Evolutionary conservation across 140 eudicot species (phyloP).

Genomic region (Anethum foeniculum): DNA sequence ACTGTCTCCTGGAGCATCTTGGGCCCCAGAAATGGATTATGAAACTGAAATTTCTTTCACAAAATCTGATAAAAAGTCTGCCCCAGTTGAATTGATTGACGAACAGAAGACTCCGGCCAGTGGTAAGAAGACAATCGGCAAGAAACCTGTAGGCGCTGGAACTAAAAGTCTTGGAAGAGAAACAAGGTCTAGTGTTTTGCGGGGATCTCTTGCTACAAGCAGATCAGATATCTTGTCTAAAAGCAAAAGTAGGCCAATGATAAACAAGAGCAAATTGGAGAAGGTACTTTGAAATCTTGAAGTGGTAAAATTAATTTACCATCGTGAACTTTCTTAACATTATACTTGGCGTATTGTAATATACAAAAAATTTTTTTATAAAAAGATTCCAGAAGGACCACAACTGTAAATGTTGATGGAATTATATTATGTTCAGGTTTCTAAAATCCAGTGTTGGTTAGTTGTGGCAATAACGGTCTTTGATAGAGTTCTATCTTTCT

Average conservation of each 20-base stretch:
- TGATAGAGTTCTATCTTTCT: background rate
- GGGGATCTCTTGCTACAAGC: slow-evolving; percentile 30
- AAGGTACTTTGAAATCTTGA: slow-evolving; percentile 40
- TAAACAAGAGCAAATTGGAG: slow-evolving; percentile 60
- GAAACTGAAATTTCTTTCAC: slow-evolving; percentile 44
- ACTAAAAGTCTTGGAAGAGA: slow-evolving; percentile 26
- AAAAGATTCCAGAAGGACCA: background rate
- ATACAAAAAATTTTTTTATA: background rate
- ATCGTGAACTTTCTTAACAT: background rate
- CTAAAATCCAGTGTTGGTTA: background rate
- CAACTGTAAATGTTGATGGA: background rate
- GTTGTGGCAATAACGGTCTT: background rate
- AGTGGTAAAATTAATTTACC: background rate
- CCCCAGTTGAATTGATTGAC: slow-evolving; percentile 41
- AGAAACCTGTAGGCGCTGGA: slow-evolving; percentile 40
- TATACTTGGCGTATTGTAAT: background rate
- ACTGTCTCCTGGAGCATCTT: slow-evolving; percentile 41
- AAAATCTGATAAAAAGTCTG: slow-evolving; percentile 46
- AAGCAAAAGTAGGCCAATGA: slow-evolving; percentile 40
- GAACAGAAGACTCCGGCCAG: slow-evolving; percentile 28
- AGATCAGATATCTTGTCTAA: slow-evolving; percentile 23
- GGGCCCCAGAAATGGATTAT: slow-evolving; percentile 87
- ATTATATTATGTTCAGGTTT: background rate
- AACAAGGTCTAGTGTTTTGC: slow-evolving; percentile 38
- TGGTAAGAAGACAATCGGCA: slow-evolving; percentile 28